Evolutionary conservation across 352 stramenopile species (phyloP), one percentile per base, ranked within the genome.

Genomic region (Pythium folliculosum): DNA sequence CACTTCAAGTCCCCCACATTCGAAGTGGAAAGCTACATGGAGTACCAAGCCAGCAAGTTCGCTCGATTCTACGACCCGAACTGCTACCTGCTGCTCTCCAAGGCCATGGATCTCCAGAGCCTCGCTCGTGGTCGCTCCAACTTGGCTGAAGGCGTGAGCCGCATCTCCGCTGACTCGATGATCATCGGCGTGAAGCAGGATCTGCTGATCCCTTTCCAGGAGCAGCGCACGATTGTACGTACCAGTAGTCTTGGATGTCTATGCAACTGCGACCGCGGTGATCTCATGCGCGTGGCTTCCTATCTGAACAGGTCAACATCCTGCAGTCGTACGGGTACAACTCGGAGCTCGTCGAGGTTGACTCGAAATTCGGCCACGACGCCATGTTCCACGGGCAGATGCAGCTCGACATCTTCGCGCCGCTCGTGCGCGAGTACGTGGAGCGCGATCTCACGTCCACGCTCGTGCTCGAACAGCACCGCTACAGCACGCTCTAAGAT

Each of bases 1-100:
- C 77, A 94, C 45, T 93, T 94, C 58, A 88, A 84, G 64, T 75
- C 77, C n/a, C 63, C 80, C 16, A 95, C 86, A 14, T 97, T 97
- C 50, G 89, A 97, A 32, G 87, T 97, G 0, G 89, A 97, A 73
- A 89, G 77, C 56, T 97, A 97, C 81, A 93, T 97, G 87, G 82
- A 93, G 62, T 94, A 97, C 75, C 86, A 97, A 66, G 88, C 82
- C 37, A 82, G 71, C 65, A 95, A 95, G 67, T 97, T 97, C 58
- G 87, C 88, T 27, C 84, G 85, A 10, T 62, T 86, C 22, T 96
- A 87, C 60, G 89, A 97, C 60, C 84, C 89, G 2, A 96, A 97
- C 73, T 95, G 88, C 76, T 97, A 97, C 70, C 55, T 97, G 57
- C 65, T 95, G 66, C 73, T 96, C 17, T 96, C 88, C 35, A 94